phyloP scores from a whole-genome alignment of 805 yeast species.

The Saccharomycopsis javanensis region DNA sequence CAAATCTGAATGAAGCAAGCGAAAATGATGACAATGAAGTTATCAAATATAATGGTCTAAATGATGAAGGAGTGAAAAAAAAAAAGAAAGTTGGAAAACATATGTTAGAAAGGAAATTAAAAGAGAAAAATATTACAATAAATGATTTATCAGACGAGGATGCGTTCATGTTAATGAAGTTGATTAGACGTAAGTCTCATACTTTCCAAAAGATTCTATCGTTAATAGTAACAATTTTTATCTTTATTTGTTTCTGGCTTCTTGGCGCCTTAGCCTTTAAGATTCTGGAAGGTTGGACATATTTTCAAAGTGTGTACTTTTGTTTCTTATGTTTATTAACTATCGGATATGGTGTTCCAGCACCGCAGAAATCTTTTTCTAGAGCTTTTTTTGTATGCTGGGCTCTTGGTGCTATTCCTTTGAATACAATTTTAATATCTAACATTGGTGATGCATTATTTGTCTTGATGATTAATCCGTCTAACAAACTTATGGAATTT shows the following conservation, averaged over 20 bases:
- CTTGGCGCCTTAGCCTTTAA: slow-evolving; percentile 62
- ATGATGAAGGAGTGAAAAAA: neutral
- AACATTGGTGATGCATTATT: slow-evolving; percentile 56
- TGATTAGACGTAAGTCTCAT: slow-evolving; percentile 36
- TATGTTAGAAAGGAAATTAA: neutral
- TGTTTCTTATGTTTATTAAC: slow-evolving; percentile 68
- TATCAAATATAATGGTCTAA: neutral
- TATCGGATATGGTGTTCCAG: slow-evolving; percentile 75
- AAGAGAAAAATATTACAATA: neutral
- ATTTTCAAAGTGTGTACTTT: slow-evolving; percentile 64
- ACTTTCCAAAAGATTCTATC: slow-evolving; percentile 32
- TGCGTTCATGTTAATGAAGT: slow-evolving; percentile 48
- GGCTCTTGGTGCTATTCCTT: slow-evolving; percentile 77
- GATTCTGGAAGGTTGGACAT: slow-evolving; percentile 59
- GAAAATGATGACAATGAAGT: neutral
- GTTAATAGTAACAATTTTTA: slow-evolving; percentile 30
- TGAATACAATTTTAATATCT: slow-evolving; percentile 74
- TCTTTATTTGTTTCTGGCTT: slow-evolving; percentile 55
- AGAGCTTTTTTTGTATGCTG: slow-evolving; percentile 65
- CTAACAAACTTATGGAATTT: slow-evolving; percentile 10
- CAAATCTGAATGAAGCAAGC: neutral
- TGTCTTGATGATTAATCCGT: slow-evolving; percentile 22
- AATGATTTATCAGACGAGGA: slow-evolving; percentile 31
- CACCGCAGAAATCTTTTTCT: slow-evolving; percentile 57
- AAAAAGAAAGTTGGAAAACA: neutral